Evolutionary conservation across 2,329 filamentous ascomycete species (phyloP), one percentile per base, ranked within the genome.

Genomic region (Penicillium sp.): DNA sequence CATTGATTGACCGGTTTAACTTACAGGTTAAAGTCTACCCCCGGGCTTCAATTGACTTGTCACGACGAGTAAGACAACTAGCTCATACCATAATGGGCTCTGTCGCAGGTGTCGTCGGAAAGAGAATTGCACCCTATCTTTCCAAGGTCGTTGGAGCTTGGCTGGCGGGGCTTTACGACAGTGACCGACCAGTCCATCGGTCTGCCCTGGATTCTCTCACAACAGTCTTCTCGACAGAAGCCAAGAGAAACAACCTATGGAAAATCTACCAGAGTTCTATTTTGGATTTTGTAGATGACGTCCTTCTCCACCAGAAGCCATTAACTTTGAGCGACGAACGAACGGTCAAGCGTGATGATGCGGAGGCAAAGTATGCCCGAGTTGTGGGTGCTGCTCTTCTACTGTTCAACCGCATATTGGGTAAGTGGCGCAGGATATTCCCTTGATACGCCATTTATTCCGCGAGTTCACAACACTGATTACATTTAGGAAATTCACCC

Each of bases 311-410:
- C 58, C 95, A 99, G 77, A 94, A 90, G 0, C 78, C 89, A 2
- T 85, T 89, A 38, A 96, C 92, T 0, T 81, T 99, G 38, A 98
- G 93, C 73, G 95, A 99, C 74, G 91, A 96, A 78, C 86, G 94
- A 26, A 92, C 88, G 0, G 91, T 93, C 3, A 95, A 88, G 62
- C 80, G 86, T 9, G 94, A 98, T 68, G 95, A 99, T 74, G 89
- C 92, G 4, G 86, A 93, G 67, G 86, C 90, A 19, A 97, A 97
- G 70, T 95, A 96, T 78, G 86, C 88, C 63, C 86, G 95, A 51
- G 93, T 97, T 4, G 83, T 87, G n/a, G 84, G 85, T 1, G 86
- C 86, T 8, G 86, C 83, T 57, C 76, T 88, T 28, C 75, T 84
- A 28, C 76, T 88, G 17, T 78, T 89, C 22, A 82, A 81, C 17